Evolutionary conservation across 2,329 filamentous ascomycete genomes (phyloP).

Genomic region (Penicillium sp.): DNA sequence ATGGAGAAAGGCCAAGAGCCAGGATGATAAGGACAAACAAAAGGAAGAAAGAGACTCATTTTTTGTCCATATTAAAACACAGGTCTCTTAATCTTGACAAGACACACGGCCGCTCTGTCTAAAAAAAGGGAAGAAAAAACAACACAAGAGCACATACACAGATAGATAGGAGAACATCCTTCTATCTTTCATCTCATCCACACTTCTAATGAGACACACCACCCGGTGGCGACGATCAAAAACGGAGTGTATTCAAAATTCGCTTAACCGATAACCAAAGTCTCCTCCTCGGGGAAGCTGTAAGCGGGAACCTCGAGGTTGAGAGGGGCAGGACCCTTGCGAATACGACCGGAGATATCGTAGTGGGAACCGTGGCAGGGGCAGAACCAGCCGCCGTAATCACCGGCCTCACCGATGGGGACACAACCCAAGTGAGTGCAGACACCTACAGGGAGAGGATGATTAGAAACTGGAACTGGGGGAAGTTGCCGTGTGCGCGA

Average conservation of each 20-base stretch:
- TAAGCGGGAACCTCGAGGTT: slow-evolving; percentile 94
- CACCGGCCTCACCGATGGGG: slow-evolving; percentile 96
- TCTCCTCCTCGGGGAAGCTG: slow-evolving; percentile 86
- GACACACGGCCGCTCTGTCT: slow-evolving; percentile 35
- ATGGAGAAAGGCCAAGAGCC: slow-evolving; percentile 7
- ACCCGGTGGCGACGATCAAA: slow-evolving; percentile 6
- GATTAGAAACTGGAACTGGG: not conserved
- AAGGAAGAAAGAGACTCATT: slow-evolving; percentile 31
- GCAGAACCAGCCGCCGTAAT: slow-evolving; percentile 99
- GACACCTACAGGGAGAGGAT: slow-evolving; percentile 61
- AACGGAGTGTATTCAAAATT: slow-evolving; percentile 12
- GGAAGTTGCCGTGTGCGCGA: not conserved
- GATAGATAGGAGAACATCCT: slow-evolving; percentile 20
- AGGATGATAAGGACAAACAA: slow-evolving; percentile 25
- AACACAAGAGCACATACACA: slow-evolving; percentile 27
- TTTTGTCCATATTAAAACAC: slow-evolving; percentile 42
- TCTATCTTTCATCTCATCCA: slow-evolving; percentile 15
- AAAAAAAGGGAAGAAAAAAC: slow-evolving; percentile 25
- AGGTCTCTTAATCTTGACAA: slow-evolving; percentile 38
- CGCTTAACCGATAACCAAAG: slow-evolving; percentile 85
- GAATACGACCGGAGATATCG: slow-evolving; percentile 97
- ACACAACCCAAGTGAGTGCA: slow-evolving; percentile 99
- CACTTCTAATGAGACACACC: slow-evolving; percentile 18
- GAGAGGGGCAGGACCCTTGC: slow-evolving; percentile 93
- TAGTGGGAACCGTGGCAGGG: slow-evolving; percentile 99